phyloP scores from a whole-genome alignment of 202 grass and related monocot genomes.

The Musa balbisiana region DNA sequence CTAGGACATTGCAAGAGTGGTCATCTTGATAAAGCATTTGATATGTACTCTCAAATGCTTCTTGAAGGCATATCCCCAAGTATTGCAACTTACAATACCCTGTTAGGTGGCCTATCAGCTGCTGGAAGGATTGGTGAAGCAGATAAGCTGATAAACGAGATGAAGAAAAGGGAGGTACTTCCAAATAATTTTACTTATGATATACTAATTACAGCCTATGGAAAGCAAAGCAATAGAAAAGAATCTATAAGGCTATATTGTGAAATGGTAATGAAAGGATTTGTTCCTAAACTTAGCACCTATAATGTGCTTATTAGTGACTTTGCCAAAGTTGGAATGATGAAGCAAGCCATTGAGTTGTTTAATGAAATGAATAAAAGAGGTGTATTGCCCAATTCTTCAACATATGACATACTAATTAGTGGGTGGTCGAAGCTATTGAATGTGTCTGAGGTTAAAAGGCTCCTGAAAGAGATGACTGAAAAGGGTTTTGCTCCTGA shows the following conservation, averaged over 20 bases:
- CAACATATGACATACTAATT: conserved; percentile 80
- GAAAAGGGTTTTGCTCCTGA: conserved; percentile 56
- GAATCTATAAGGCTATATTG: conserved; percentile 73
- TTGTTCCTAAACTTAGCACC: conserved; percentile 85
- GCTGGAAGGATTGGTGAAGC: conserved; percentile 57
- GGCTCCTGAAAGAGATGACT: conserved; percentile 76
- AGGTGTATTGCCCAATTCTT: conserved; percentile 50
- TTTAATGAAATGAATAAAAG: conserved; percentile 73
- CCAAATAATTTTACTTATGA: conserved; percentile 76
- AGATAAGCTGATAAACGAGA: conserved; percentile 53
- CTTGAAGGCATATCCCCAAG: conserved; percentile 47
- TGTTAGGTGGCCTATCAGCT: conserved; percentile 68
- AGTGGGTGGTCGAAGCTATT: conserved; percentile 74
- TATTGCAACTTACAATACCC: conserved; percentile 70
- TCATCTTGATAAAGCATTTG: conserved; percentile 65
- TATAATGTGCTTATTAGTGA: conserved; percentile 75
- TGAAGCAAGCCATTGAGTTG: conserved; percentile 80
- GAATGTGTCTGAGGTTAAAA: conserved; percentile 62
- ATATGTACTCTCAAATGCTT: conserved; percentile 59
- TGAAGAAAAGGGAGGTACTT: conserved; percentile 43
- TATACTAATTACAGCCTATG: conserved; percentile 67
- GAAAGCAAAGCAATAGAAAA: conserved; percentile 60
- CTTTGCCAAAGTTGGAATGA: conserved; percentile 72
- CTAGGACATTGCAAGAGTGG: conserved; percentile 74
- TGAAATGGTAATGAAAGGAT: conserved; percentile 79